These are phyloP conservation scores for Pyrenophora teres DNA, from an alignment of 2,329 filamentous ascomycete genomes.

Conservation along the genomic window DNA sequence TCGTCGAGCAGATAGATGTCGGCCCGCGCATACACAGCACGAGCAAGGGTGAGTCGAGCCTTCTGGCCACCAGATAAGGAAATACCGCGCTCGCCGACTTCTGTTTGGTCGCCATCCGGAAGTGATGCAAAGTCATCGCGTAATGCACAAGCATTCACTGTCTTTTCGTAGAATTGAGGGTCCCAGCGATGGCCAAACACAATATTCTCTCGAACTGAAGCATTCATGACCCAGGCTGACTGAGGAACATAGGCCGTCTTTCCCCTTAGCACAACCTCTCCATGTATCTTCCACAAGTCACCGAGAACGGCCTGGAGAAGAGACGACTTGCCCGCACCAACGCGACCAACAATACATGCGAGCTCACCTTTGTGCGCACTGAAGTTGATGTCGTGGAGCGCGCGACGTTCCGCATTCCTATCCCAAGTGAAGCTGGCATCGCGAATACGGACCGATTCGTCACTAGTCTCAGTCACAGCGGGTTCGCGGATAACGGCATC, in stretches of 20 bases:
- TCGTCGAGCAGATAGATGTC: slow-evolving; percentile 96
- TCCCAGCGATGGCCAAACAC: slow-evolving; percentile 95
- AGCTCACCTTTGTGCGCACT: slow-evolving; percentile 90
- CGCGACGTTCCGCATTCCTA: slow-evolving; percentile 70
- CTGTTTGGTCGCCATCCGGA: slow-evolving; percentile 93
- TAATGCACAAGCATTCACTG: slow-evolving; percentile 87
- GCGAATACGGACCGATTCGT: slow-evolving; percentile 81
- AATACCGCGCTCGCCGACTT: slow-evolving; percentile 95
- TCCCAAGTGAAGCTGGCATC: slow-evolving; percentile 96
- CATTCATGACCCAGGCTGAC: slow-evolving; percentile 96
- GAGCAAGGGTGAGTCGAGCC: slow-evolving; percentile 85
- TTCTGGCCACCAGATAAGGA: slow-evolving; percentile 96
- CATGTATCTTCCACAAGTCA: slow-evolving; percentile 87
- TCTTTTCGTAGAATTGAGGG: slow-evolving; percentile 90
- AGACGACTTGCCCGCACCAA: slow-evolving; percentile 95
- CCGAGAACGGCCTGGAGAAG: slow-evolving; percentile 86
- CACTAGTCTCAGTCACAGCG: slow-evolving; percentile 74
- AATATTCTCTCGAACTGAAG: slow-evolving; percentile 95
- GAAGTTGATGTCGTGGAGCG: slow-evolving; percentile 83
- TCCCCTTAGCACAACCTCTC: slow-evolving; percentile 81
- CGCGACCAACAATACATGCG: slow-evolving; percentile 88
- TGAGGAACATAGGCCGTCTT: slow-evolving; percentile 90
- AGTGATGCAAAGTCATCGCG: slow-evolving; percentile 88
- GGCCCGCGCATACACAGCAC: slow-evolving; percentile 94
- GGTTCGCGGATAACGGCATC: slow-evolving; percentile 77